Conservation (phyloP, 75 land plant genomes). For the Picea glauca region DNA sequence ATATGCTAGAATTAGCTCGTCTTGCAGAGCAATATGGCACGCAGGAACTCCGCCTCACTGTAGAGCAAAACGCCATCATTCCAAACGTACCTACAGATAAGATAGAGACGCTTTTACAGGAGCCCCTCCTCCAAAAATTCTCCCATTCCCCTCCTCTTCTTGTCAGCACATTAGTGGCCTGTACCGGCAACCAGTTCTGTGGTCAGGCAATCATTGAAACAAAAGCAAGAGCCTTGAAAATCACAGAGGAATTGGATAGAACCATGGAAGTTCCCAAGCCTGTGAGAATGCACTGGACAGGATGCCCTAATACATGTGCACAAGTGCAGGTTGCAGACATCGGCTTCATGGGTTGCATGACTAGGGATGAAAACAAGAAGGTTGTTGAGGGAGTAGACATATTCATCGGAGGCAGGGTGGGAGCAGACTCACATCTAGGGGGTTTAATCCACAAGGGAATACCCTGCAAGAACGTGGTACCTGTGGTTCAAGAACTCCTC, state of each 20-base stretch:
- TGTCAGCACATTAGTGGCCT: constrained; percentile 77
- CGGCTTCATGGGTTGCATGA: constrained; percentile 53
- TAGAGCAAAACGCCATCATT: constrained; percentile 87
- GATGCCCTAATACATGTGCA: constrained; percentile 94
- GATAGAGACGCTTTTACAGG: constrained; percentile 47
- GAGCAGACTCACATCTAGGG: constrained; percentile 86
- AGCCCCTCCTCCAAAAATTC: constrained; percentile 49
- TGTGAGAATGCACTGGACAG: constrained; percentile 95
- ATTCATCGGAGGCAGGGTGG: constrained; percentile 80
- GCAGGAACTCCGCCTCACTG: constrained; percentile 86
- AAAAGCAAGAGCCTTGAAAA: constrained; percentile 73
- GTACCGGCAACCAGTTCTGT: constrained; percentile 95
- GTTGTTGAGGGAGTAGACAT: constrained; percentile 71
- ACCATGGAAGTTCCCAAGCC: constrained; percentile 56
- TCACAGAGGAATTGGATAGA: constrained; percentile 72
- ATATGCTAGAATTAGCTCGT: constrained; percentile 91
- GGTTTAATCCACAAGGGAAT: constrained; percentile 64
- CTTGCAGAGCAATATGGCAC: constrained; percentile 84
- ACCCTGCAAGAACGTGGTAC: constrained; percentile 74
- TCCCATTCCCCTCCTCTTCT: constrained; percentile 66
- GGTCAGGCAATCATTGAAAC: constrained; percentile 97
- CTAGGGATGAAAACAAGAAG: constrained; percentile 67
- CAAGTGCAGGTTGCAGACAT: constrained; percentile 80
- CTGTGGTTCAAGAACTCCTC: constrained; percentile 76
- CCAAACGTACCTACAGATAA: constrained; percentile 72